Evolutionary conservation across 352 stramenopile genomes (phyloP), one percentile per base, ranked within the genome.

Genomic region (Globisporangium viniferum): DNA sequence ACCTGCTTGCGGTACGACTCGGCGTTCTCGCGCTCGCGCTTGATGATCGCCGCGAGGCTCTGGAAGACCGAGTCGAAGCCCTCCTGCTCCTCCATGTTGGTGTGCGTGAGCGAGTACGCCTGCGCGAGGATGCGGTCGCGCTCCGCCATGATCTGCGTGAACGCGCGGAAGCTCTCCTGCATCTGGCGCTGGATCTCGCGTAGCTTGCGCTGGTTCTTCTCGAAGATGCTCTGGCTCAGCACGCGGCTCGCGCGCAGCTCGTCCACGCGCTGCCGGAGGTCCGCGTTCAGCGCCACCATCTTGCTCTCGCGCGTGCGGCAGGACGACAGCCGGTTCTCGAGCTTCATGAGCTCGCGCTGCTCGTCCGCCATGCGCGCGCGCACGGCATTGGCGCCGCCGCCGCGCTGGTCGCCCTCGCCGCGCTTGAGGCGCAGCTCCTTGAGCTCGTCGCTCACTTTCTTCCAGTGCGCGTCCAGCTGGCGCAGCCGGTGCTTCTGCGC

Each of bases 1-100:
- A 92, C 79, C 70, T 94, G 82, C 59, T 91, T 94, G 20, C 86
- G 76, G 58, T 92, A 94, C n/a, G 75, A 46, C 61, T 94, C 86
- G 1, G 86, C 83, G 46, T 87, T 88, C 63, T 92, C 84, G 49
- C 87, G 84, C 59, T 94, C 86, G 6, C 84, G 79, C 54, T 81
- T 86, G 62, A 94, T 90, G 60, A 94, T 87, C 2, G 77, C 67
- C 9, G 86, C 81, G 27, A 94, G 75, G 39, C 73, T 91, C 64
- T 91, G 76, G 31, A 84, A 94, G 2, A 94, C 84, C 27, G 84
- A 74, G 57, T 94, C 86, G 57, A 92, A 92, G 5, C 74, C 78
- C 60, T 91, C 84, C 56, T 94, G 86, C 63, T 94, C 86, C 51
- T 88, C 84, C 66, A 91, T 74, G 66, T 94, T 92, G 70, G 76